phyloP scores from a whole-genome alignment of 148 eudicot species.

The Linanthus parryae region DNA sequence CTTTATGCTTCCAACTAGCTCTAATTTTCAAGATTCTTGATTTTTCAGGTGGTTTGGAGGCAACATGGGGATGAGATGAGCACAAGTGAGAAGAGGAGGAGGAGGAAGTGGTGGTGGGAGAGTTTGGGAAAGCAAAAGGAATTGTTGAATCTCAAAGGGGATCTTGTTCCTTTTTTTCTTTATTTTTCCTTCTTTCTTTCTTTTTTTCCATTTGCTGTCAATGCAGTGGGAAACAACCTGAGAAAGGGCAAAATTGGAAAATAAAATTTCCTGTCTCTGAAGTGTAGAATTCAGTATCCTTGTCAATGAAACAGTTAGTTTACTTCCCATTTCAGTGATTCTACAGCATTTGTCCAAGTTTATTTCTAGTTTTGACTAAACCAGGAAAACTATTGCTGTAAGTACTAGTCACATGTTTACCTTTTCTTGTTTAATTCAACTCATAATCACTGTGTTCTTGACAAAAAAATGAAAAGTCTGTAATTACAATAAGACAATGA shows the following conservation, averaged over 20 bases:
- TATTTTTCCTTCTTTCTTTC: too few relatives aligned
- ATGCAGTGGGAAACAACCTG: constrained; percentile 21
- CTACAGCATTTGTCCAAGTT: constrained; percentile 11
- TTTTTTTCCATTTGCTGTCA: constrained; percentile 13
- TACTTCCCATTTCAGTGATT: background rate
- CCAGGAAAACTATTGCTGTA: too few relatives aligned
- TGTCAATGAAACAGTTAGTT: constrained; percentile 8
- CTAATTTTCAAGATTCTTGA: background rate
- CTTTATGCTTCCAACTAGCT: background rate
- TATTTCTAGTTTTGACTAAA: too few relatives aligned
- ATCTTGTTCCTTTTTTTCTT: constrained; percentile 17
- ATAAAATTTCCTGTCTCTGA: constrained; percentile 7
- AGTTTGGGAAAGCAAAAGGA: constrained; percentile 12
- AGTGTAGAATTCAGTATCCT: background rate
- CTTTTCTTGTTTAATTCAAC: too few relatives aligned
- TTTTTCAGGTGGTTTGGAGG: constrained; percentile 24
- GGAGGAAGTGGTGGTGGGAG: background rate
- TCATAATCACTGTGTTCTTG: too few relatives aligned
- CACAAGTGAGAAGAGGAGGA: constrained; percentile 1
- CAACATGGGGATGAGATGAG: constrained; percentile 19
- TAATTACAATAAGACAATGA: too few relatives aligned
- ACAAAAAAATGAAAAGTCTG: too few relatives aligned
- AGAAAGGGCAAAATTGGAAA: constrained; percentile 16
- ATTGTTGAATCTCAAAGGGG: constrained; percentile 18
- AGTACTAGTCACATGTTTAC: too few relatives aligned